phyloP scores from a whole-genome alignment of 2,329 filamentous ascomycete species.

The Diplocarpon rosae region DNA sequence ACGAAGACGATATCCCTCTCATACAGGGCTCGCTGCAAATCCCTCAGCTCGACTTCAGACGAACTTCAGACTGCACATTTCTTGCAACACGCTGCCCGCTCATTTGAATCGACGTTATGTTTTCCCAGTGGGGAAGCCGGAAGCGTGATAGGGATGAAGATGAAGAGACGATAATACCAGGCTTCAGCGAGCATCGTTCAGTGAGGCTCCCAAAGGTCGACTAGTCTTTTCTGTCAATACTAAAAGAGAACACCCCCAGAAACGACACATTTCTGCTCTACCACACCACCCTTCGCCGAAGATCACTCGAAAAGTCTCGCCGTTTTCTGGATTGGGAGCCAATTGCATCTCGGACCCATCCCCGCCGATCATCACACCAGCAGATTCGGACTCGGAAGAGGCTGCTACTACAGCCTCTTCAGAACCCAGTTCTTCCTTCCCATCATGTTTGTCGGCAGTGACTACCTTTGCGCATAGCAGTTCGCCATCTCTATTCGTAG shows the following conservation, averaged over 20 bases:
- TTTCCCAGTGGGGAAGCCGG: conserved; percentile 13
- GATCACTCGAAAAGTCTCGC: conserved; percentile 11
- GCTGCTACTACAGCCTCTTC: conserved; percentile 12
- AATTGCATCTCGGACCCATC: conserved; percentile 17
- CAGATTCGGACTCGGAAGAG: conserved; percentile 25
- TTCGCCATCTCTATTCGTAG: conserved; percentile 12
- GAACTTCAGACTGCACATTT: conserved; percentile 1
- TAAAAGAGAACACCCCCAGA: conserved; percentile 18
- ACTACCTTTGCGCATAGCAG: conserved; percentile 12
- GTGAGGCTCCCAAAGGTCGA: conserved; percentile 13
- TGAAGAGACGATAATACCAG: conserved; percentile 17
- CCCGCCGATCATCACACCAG: conserved; percentile 25
- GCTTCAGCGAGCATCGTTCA: conserved; percentile 26
- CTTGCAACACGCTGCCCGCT: neutral
- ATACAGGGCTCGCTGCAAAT: conserved; percentile 9
- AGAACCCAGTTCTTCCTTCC: conserved; percentile 21
- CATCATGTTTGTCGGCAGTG: conserved; percentile 18
- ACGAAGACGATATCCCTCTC: conserved; percentile 1
- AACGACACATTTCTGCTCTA: conserved; percentile 24
- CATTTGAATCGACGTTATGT: conserved; percentile 11
- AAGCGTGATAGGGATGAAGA: conserved; percentile 25
- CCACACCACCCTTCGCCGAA: conserved; percentile 23
- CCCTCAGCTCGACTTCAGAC: conserved; percentile 10
- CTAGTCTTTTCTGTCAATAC: neutral
- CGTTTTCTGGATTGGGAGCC: conserved; percentile 13